phyloP scores from a whole-genome alignment of 2,329 filamentous ascomycete species.

The Venturia carpophila region DNA sequence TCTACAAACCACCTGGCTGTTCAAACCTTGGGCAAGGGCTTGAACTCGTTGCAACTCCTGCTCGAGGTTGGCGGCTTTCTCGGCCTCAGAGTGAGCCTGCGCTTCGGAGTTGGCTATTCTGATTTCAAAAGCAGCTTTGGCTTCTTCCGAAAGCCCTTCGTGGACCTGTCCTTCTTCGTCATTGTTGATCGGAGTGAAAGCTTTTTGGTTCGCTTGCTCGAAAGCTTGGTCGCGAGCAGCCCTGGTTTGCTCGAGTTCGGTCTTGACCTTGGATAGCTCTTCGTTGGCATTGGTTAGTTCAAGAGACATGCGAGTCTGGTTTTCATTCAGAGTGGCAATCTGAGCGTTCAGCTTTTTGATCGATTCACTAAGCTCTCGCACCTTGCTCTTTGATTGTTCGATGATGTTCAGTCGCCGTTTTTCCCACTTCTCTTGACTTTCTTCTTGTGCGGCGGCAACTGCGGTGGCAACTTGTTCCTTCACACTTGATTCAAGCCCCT shows the following conservation, averaged over 20 bases:
- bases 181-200: constrained; percentile 21
- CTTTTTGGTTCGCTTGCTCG: constrained; percentile 31
- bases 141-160: constrained; percentile 29
- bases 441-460: constrained; percentile 34
- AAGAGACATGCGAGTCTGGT: constrained; percentile 34
- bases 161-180: constrained; percentile 42
- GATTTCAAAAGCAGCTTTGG: constrained; percentile 31
- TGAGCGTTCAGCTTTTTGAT: constrained; percentile 29
- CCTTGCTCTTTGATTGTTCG: constrained; percentile 47
- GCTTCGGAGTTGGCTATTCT: constrained; percentile 35
- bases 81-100: constrained; percentile 33
- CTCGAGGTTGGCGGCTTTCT: constrained; percentile 30
- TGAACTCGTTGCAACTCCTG: constrained; percentile 45
- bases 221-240: constrained; percentile 58
- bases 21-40: constrained; percentile 55
- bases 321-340: constrained; percentile 42
- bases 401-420: constrained; percentile 41
- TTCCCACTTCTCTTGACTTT: constrained; percentile 31
- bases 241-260: constrained; percentile 55
- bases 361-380: constrained; percentile 49
- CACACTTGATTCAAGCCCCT: constrained; percentile 43
- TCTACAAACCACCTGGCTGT: constrained; percentile 47
- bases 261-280: constrained; percentile 48
- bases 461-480: constrained; percentile 26
- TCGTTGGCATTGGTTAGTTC: constrained; percentile 55